Conservation (phyloP, 2,329 filamentous ascomycete species). For the Chrysosporium keratinophilum region DNA sequence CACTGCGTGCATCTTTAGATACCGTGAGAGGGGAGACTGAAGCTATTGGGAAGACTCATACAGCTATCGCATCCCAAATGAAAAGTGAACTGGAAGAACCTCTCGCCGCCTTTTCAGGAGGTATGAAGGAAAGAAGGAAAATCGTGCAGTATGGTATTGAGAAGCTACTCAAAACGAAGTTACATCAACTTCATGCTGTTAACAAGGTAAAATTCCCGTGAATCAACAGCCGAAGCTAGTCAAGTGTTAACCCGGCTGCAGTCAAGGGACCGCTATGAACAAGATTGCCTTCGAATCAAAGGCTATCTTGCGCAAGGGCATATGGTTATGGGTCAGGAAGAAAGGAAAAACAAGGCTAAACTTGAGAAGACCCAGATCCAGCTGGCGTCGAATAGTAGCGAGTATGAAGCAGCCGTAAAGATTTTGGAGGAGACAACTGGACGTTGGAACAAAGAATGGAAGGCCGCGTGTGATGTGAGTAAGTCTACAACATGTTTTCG, state of each 20-base stretch:
- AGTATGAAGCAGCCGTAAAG: constrained; percentile 91
- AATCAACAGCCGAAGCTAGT: background rate
- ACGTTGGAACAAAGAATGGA: constrained; percentile 97
- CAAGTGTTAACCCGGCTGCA: constrained; percentile 25
- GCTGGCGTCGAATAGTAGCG: constrained; percentile 76
- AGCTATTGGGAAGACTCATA: constrained; percentile 85
- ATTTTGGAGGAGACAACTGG: constrained; percentile 87
- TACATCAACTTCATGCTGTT: constrained; percentile 77
- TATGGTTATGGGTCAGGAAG: constrained; percentile 99
- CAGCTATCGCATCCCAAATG: constrained; percentile 85
- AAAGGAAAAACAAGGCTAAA: constrained; percentile 97
- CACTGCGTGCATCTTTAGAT: constrained; percentile 73
- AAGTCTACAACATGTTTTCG: constrained; percentile 15
- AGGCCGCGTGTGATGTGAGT: constrained; percentile 69
- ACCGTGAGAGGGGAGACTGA: constrained; percentile 82
- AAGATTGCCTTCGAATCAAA: constrained; percentile 97
- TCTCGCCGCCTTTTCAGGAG: constrained; percentile 77
- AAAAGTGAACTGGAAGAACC: constrained; percentile 93
- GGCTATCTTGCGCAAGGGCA: constrained; percentile 96
- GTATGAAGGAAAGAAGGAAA: constrained; percentile 92
- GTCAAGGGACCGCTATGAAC: constrained; percentile 89
- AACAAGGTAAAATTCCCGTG: constrained; percentile 61
- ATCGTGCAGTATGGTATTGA: constrained; percentile 92
- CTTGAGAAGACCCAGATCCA: constrained; percentile 98
- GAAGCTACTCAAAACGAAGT: constrained; percentile 85